These are phyloP conservation scores for Ogataea dorogensis DNA, from an alignment of 805 yeast species.

Conservation along the genomic window DNA sequence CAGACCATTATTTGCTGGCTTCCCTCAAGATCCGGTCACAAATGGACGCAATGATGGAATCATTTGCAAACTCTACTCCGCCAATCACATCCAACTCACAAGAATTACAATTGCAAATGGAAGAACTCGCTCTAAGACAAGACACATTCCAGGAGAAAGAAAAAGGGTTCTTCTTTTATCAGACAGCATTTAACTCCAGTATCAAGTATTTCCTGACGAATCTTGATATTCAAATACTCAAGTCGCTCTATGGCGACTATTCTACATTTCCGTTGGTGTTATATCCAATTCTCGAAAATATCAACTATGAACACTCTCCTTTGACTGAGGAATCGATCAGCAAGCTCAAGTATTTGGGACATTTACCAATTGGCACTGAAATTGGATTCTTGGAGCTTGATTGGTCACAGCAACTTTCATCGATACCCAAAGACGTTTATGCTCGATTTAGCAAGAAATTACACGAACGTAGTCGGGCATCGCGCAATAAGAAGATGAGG, in stretches of 20 bases:
- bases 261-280: slow-evolving; percentile 66
- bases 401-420: slow-evolving; percentile 48
- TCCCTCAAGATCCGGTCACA: slow-evolving; percentile 49
- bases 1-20: slow-evolving; percentile 54
- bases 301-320: slow-evolving; percentile 53
- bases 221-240: slow-evolving; percentile 74
- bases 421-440: slow-evolving; percentile 43
- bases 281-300: slow-evolving; percentile 62
- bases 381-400: slow-evolving; percentile 82
- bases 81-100: slow-evolving; percentile 6
- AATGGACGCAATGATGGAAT: slow-evolving; percentile 39
- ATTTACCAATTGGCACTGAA: slow-evolving; percentile 82
- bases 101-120: slow-evolving; percentile 8
- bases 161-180: slow-evolving; percentile 70
- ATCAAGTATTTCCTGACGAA: slow-evolving; percentile 70
- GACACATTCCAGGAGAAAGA: slow-evolving; percentile 20
- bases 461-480: slow-evolving; percentile 51
- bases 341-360: slow-evolving; percentile 71
- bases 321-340: slow-evolving; percentile 56
- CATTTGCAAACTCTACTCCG: slow-evolving; percentile 23
- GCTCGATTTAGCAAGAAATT: slow-evolving; percentile 54
- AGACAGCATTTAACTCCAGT: slow-evolving; percentile 61
- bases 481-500: slow-evolving; percentile 46
- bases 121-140: slow-evolving; percentile 23
- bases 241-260: slow-evolving; percentile 59